phyloP scores from a whole-genome alignment of 768 basidiomycete species.

The Epithele typhae region DNA sequence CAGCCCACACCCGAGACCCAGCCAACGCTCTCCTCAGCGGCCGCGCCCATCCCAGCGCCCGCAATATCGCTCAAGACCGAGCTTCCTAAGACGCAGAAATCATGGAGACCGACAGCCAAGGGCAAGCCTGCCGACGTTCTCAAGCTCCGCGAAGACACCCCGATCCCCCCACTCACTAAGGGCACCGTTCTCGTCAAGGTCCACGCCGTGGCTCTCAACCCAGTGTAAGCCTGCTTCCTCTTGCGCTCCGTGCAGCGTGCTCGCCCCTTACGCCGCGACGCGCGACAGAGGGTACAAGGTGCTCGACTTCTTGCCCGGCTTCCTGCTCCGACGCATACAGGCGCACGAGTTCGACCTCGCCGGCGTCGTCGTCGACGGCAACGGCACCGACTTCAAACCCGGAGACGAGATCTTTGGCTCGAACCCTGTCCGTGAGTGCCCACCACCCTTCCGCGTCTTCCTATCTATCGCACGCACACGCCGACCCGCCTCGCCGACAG shows the following conservation, averaged over 20 bases:
- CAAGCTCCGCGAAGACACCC: conserved; percentile 20
- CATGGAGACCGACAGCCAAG: conserved; percentile 25
- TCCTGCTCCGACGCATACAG: conserved; percentile 43
- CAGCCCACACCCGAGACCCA: no score
- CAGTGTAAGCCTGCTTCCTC: conserved; percentile 40
- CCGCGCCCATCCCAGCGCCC: no score
- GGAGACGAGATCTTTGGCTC: conserved; percentile 68
- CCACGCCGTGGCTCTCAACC: conserved; percentile 60
- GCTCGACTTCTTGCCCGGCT: conserved; percentile 44
- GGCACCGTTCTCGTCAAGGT: conserved; percentile 50
- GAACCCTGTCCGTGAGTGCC: conserved; percentile 33
- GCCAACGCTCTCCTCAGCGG: no score
- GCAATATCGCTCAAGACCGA: no score
- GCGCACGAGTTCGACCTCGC: conserved; percentile 60
- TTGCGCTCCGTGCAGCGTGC: not conserved
- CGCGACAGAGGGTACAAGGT: conserved; percentile 52
- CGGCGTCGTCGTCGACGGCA: conserved; percentile 55
- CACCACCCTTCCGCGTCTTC: not conserved
- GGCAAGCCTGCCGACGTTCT: conserved; percentile 30
- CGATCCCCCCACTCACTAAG: conserved; percentile 30
- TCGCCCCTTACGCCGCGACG: not conserved
- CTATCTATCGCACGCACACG: not conserved
- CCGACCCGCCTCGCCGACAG: conserved; percentile 19
- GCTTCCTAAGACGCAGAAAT: conserved; percentile 18
- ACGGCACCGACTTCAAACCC: conserved; percentile 44